Conservation (phyloP, 2,329 filamentous ascomycete species). For the Mycosphaerella sp. region DNA sequence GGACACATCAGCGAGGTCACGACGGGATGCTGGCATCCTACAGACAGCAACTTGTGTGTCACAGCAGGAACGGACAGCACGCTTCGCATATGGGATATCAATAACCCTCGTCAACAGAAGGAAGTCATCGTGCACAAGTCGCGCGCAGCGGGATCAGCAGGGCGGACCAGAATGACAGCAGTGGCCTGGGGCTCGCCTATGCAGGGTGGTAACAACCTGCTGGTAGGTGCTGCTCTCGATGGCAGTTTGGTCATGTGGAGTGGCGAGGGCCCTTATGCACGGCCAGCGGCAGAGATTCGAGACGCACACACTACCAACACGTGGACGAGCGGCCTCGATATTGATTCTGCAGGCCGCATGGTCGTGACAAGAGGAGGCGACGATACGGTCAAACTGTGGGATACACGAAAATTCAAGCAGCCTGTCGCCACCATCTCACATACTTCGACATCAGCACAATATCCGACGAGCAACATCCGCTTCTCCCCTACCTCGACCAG, state of each 20-base stretch:
- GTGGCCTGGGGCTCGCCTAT: constrained; percentile 75
- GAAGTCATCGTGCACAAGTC: constrained; percentile 96
- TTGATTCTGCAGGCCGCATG: constrained; percentile 84
- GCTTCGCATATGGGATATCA: constrained; percentile 92
- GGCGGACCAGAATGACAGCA: constrained; percentile 87
- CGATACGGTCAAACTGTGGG: constrained; percentile 91
- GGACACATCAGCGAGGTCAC: constrained; percentile 91
- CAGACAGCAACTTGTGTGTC: constrained; percentile 73
- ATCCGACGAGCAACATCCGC: constrained; percentile 76
- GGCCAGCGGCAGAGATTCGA: constrained; percentile 74
- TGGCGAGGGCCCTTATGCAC: constrained; percentile 76
- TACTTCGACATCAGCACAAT: constrained; percentile 74
- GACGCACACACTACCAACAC: constrained; percentile 76
- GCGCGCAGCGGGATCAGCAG: constrained; percentile 76
- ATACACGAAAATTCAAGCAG: constrained; percentile 89
- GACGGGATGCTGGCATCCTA: constrained; percentile 84
- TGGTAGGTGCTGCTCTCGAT: constrained; percentile 79
- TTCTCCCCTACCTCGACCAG: constrained; percentile 80
- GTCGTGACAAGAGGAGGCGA: constrained; percentile 88
- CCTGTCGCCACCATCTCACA: constrained; percentile 76
- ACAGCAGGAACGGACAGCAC: constrained; percentile 95
- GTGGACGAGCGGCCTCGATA: constrained; percentile 87
- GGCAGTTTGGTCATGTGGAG: constrained; percentile 88
- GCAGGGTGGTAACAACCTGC: constrained; percentile 69
- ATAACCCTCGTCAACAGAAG: constrained; percentile 81